phyloP scores from a whole-genome alignment of 2,329 filamentous ascomycete genomes.

The Diplocarpon rosae region DNA sequence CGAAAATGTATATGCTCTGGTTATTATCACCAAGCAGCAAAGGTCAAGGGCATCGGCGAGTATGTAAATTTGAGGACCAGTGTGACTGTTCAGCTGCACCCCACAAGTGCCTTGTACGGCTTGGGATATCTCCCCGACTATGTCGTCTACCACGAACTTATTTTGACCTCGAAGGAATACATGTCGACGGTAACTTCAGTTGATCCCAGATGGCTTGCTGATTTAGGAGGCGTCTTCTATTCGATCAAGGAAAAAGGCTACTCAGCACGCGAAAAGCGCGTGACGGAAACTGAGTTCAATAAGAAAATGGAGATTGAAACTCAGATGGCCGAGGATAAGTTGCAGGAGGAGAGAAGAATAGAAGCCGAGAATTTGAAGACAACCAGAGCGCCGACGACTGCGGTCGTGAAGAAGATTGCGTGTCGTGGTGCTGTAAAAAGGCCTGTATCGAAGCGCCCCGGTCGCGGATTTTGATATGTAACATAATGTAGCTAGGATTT shows the following conservation, averaged over 20 bases:
- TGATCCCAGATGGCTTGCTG: constrained; percentile 93
- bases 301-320: constrained; percentile 85
- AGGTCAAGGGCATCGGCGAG: constrained; percentile 91
- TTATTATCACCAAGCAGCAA: constrained; percentile 96
- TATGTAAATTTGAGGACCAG: constrained; percentile 94
- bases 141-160: constrained; percentile 94
- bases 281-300: constrained; percentile 88
- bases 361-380: constrained; percentile 38
- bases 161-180: constrained; percentile 93
- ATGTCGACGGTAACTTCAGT: constrained; percentile 96
- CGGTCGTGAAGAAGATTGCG: constrained; percentile 43
- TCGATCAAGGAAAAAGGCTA: constrained; percentile 97
- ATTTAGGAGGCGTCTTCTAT: constrained; percentile 94
- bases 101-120: constrained; percentile 86
- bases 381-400: constrained; percentile 32
- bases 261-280: constrained; percentile 70
- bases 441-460: constrained; percentile 44
- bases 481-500: background rate
- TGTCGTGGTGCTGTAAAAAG: constrained; percentile 52
- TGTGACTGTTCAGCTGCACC: constrained; percentile 88
- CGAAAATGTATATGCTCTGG: constrained; percentile 94
- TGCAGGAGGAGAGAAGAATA: constrained; percentile 47
- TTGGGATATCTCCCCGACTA: constrained; percentile 92
- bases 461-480: constrained; percentile 32
- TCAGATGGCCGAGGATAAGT: constrained; percentile 81